These are phyloP conservation scores for Ceratocystiopsis minuta DNA, from an alignment of 2,329 filamentous ascomycete species.

Conservation along the genomic window DNA sequence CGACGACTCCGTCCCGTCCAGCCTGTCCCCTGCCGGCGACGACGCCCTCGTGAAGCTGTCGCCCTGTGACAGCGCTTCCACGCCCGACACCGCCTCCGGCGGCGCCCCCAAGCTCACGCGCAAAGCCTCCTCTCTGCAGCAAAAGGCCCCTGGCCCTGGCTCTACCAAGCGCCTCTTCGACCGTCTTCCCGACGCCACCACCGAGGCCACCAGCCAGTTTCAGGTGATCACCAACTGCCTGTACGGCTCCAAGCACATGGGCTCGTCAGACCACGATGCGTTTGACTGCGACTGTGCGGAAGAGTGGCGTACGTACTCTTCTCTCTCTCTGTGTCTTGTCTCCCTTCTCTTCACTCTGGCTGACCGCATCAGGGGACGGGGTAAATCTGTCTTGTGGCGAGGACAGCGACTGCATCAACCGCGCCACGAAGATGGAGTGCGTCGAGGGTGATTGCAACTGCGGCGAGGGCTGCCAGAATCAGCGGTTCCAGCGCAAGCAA, in stretches of 20 bases:
- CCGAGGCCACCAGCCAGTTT: conserved; percentile 59
- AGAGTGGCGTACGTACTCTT: conserved; percentile 64
- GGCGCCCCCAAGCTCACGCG: conserved; percentile 46
- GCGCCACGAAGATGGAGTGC: conserved; percentile 95
- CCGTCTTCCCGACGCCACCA: conserved; percentile 61
- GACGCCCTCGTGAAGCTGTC: conserved; percentile 21
- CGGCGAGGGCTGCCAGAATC: conserved; percentile 75
- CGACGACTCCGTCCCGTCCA: conserved; percentile 21
- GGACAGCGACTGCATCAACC: conserved; percentile 96
- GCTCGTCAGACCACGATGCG: conserved; percentile 73
- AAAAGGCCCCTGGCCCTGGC: conserved; percentile 45
- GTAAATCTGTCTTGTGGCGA: conserved; percentile 79
- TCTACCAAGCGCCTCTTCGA: conserved; percentile 34
- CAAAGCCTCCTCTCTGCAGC: conserved; percentile 36
- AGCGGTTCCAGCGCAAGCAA: conserved; percentile 78
- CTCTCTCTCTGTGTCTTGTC: conserved; percentile 4
- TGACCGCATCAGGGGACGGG: conserved; percentile 29
- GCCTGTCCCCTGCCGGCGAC: conserved; percentile 21
- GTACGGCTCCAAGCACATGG: conserved; percentile 82
- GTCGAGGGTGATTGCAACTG: conserved; percentile 68
- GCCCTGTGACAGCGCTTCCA: conserved; percentile 27
- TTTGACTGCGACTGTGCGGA: conserved; percentile 90
- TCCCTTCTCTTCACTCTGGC: conserved; percentile 2
- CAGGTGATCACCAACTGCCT: conserved; percentile 69
- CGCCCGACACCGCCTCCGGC: conserved; percentile 20